phyloP scores from a whole-genome alignment of 257 asterid genomes.

The Penstemon davidsonii region DNA sequence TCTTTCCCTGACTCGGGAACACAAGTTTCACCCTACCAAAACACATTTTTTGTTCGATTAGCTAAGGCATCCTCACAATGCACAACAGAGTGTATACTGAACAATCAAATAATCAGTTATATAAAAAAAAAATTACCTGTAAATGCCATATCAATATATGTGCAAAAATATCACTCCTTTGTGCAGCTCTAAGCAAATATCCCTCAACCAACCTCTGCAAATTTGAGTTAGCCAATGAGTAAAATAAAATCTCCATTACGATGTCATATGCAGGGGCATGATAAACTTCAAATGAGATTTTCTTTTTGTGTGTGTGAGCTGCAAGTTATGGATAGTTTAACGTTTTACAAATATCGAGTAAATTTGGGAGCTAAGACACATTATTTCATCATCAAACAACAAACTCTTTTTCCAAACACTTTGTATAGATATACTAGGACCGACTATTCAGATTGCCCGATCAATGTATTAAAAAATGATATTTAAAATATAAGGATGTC shows the following conservation, averaged over 20 bases:
- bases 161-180: constrained; percentile 91
- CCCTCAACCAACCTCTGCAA: constrained; percentile 96
- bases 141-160: constrained; percentile 98
- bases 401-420: constrained; percentile 8
- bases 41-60: constrained; percentile 29
- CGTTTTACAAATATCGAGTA: constrained; percentile 1
- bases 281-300: constrained; percentile 4
- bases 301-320: background rate
- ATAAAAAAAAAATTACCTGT: constrained; percentile 52
- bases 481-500: constrained; percentile 21
- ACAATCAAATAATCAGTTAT: background rate
- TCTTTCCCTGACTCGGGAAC: constrained; percentile 64
- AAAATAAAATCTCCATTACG: constrained; percentile 15
- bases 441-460: constrained; percentile 10
- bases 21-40: constrained; percentile 81
- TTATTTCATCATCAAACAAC: constrained; percentile 11
- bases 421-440: constrained; percentile 9
- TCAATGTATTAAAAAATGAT: constrained; percentile 7
- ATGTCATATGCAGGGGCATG: constrained; percentile 27
- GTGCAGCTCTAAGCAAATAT: constrained; percentile 97
- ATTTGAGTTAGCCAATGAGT: constrained; percentile 26
- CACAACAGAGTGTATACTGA: constrained; percentile 13
- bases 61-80: constrained; percentile 27
- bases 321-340: constrained; percentile 15
- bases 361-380: background rate